A percentile compares a stretch with the other conserved stretches of the same genome.
phyloP scores from a whole-genome alignment of 2,329 filamentous ascomycete genomes.

The Diaporthe sp. region DNA sequence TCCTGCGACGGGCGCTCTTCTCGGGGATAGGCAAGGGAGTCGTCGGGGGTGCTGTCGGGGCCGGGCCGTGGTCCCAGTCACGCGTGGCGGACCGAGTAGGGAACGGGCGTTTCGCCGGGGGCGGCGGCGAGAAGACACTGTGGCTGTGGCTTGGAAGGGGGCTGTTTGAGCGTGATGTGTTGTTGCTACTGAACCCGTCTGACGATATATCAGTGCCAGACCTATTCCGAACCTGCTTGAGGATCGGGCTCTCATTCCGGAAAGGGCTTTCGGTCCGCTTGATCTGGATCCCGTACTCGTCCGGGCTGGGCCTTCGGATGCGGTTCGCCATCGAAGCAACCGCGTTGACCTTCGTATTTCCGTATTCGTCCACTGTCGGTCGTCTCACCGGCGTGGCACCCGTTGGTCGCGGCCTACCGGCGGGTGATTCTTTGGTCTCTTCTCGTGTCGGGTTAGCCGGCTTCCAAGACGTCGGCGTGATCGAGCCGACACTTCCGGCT shows the following conservation, averaged over 20 bases:
- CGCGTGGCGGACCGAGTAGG: neutral
- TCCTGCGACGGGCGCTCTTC: conserved; percentile 33
- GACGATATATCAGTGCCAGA: conserved; percentile 6
- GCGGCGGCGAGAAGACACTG: conserved; percentile 42
- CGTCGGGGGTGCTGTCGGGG: conserved; percentile 36
- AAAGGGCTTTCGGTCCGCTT: conserved; percentile 24
- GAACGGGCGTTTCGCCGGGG: conserved; percentile 1
- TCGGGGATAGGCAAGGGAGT: conserved; percentile 38
- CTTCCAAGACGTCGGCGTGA: conserved; percentile 14
- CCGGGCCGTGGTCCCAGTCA: conserved; percentile 38
- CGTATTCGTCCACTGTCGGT: conserved; percentile 34
- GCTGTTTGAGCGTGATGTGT: conserved; percentile 33
- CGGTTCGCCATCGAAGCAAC: conserved; percentile 18
- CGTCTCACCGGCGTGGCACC: conserved; percentile 17
- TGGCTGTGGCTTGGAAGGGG: conserved; percentile 24
- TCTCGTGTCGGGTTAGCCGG: conserved; percentile 4
- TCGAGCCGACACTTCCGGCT: conserved; percentile 10
- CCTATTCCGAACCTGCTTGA: conserved; percentile 10
- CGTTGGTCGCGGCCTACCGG: conserved; percentile 2
- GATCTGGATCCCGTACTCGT: conserved; percentile 23
- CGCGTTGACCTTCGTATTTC: conserved; percentile 2
- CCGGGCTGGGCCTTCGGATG: conserved; percentile 18
- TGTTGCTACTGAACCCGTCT: conserved; percentile 26
- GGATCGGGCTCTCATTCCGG: conserved; percentile 36
- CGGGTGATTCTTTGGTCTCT: conserved; percentile 3